Conservation (phyloP, 177 flowering plant species). For the Vitis hybrid region DNA sequence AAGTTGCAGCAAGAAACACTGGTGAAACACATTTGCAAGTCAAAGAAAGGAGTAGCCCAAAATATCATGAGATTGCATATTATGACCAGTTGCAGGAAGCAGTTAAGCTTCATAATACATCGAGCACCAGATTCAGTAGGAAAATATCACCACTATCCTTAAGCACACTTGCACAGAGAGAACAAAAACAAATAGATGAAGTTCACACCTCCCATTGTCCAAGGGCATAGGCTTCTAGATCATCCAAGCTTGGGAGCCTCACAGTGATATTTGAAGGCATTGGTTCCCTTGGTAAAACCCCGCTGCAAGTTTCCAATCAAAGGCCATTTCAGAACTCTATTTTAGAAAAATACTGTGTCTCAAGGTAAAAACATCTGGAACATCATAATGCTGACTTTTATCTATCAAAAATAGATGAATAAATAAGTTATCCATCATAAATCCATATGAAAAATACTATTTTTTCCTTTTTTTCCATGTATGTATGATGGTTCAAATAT, state of each 20-base stretch:
- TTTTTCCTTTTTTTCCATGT: too few species aligned
- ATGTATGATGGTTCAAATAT: too few species aligned
- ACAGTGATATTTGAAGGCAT: constrained; percentile 71
- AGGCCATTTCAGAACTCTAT: constrained; percentile 3
- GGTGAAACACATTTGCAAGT: constrained; percentile 31
- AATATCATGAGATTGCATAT: constrained; percentile 12
- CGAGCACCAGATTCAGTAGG: not conserved
- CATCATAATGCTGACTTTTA: too few species aligned
- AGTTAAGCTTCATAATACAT: not conserved
- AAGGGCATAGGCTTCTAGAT: constrained; percentile 77
- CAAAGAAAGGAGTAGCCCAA: constrained; percentile 20
- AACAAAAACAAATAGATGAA: constrained; percentile 6
- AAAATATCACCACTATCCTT: not conserved
- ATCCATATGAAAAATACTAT: too few species aligned
- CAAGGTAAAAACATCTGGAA: too few species aligned
- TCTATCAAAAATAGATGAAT: too few species aligned
- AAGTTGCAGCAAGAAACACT: constrained; percentile 92
- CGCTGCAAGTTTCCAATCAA: constrained; percentile 46
- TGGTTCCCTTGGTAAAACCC: constrained; percentile 81
- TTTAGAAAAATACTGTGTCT: constrained; percentile 6
- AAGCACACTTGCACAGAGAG: not conserved
- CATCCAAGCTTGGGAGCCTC: constrained; percentile 84
- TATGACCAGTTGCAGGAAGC: constrained; percentile 8
- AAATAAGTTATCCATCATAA: too few species aligned
- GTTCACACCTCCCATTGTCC: constrained; percentile 90